phyloP scores from a whole-genome alignment of 805 yeast genomes.

The Hanseniaspora lindneri region DNA sequence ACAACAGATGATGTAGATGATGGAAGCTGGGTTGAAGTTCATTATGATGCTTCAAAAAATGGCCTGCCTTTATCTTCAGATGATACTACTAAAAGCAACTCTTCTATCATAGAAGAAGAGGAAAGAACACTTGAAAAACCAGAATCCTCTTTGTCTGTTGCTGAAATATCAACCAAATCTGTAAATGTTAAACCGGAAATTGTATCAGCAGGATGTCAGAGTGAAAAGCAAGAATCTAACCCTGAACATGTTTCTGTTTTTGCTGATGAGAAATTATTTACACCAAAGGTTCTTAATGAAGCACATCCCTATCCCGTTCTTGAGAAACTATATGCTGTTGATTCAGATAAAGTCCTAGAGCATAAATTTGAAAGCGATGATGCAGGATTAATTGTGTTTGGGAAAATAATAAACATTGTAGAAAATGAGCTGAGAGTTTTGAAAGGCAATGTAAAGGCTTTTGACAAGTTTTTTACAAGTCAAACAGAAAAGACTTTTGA shows the following conservation, averaged over 20 bases:
- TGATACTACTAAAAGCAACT: constrained; percentile 20
- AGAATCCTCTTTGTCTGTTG: background rate
- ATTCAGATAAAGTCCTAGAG: constrained; percentile 16
- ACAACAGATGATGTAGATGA: constrained; percentile 22
- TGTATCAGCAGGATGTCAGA: constrained; percentile 17
- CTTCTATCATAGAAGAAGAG: constrained; percentile 14
- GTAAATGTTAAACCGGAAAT: background rate
- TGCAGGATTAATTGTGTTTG: background rate
- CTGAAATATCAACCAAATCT: background rate
- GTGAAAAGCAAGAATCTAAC: constrained; percentile 17
- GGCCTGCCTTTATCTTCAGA: constrained; percentile 23
- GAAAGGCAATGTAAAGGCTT: constrained; percentile 24
- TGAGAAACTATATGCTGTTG: constrained; percentile 22
- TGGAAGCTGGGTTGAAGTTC: constrained; percentile 17
- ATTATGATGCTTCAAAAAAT: constrained; percentile 19
- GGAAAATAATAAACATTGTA: constrained; percentile 17
- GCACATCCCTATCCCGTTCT: constrained; percentile 21
- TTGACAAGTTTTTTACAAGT: constrained; percentile 28
- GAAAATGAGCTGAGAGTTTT: constrained; percentile 29
- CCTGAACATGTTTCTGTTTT: constrained; percentile 24
- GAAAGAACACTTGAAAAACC: background rate
- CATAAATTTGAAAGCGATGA: constrained; percentile 15
- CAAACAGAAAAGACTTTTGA: constrained; percentile 24
- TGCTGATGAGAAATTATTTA: constrained; percentile 26
- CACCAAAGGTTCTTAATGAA: constrained; percentile 23